A percentile compares a stretch with the other conserved stretches of the same genome.
Conservation (phyloP, 768 basidiomycete genomes). For the Xerocomus brunneocitrinus region DNA sequence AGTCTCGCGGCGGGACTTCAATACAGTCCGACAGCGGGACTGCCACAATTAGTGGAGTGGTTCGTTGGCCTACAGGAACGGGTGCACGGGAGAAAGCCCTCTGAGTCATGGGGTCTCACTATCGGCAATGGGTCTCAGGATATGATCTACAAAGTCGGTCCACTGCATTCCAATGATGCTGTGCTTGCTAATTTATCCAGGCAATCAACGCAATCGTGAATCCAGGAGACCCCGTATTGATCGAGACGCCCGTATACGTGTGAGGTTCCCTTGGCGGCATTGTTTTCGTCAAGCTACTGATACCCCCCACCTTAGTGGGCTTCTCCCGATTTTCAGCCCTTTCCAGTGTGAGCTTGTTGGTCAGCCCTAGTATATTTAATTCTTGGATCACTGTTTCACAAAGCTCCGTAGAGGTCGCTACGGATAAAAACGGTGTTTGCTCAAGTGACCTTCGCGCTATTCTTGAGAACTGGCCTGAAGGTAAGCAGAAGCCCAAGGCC, state of each 20-base stretch:
- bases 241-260: slow-evolving; percentile 82
- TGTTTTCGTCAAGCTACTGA: slow-evolving; percentile 9
- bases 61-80: slow-evolving; percentile 63
- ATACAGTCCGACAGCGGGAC: slow-evolving; percentile 69
- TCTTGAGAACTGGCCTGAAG: slow-evolving; percentile 70
- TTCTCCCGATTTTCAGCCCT: slow-evolving; percentile 56
- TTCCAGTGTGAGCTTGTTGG: slow-evolving; percentile 58
- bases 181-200: slow-evolving; percentile 34
- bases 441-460: slow-evolving; percentile 55
- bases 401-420: slow-evolving; percentile 57
- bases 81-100: slow-evolving; percentile 57
- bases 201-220: slow-evolving; percentile 70
- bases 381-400: slow-evolving; percentile 2
- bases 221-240: slow-evolving; percentile 72
- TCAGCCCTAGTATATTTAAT: slow-evolving; percentile 21
- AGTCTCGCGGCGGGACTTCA: slow-evolving; percentile 73
- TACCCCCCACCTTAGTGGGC: slow-evolving; percentile 41
- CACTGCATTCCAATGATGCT: not conserved
- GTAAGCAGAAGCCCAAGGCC: slow-evolving; percentile 66
- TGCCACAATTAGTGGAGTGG: slow-evolving; percentile 61
- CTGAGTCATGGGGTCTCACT: slow-evolving; percentile 70
- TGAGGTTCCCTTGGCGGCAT: slow-evolving; percentile 30
- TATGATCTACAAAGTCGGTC: slow-evolving; percentile 72
- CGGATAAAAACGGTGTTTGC: slow-evolving; percentile 68
- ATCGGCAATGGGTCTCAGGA: slow-evolving; percentile 88